Percentiles rank a stretch among this genome's conserved stretches.
Evolutionary conservation across 73 alveolate species (phyloP).

Genomic region (Diophrys appendiculata): DNA sequence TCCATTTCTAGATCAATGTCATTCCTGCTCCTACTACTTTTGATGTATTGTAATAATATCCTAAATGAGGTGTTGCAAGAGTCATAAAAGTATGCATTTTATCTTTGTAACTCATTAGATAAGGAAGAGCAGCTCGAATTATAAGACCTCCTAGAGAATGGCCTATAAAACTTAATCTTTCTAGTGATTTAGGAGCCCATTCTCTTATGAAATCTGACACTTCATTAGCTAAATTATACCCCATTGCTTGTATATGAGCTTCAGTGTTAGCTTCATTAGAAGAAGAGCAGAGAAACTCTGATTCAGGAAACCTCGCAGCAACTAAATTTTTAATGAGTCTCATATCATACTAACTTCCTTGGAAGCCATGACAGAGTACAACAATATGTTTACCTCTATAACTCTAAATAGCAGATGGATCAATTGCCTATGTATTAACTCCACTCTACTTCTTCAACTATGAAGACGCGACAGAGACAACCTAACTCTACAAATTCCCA

Average conservation of each 20-base stretch:
- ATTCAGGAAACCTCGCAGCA: slow-evolving; percentile 93
- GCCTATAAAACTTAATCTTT: slow-evolving; percentile 90
- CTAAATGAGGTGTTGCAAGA: slow-evolving; percentile 95
- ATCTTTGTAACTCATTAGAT: slow-evolving; percentile 82
- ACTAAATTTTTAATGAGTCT: slow-evolving; percentile 95
- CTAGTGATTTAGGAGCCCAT: slow-evolving; percentile 44
- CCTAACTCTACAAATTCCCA: too few species aligned
- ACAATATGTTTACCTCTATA: too few species aligned
- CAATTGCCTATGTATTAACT: too few species aligned
- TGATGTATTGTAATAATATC: slow-evolving; percentile 78
- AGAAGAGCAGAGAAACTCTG: slow-evolving; percentile 87
- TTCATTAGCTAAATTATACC: slow-evolving; percentile 45
- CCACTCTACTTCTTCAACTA: too few species aligned
- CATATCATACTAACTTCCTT: slow-evolving; percentile 99
- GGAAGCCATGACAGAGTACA: slow-evolving; percentile 98
- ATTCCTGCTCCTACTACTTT: slow-evolving; percentile 94
- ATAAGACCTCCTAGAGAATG: slow-evolving; percentile 89
- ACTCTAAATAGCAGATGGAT: too few species aligned
- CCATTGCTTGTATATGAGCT: slow-evolving; percentile 97
- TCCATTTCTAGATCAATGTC: slow-evolving; percentile 98
- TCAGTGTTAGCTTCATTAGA: slow-evolving; percentile 97
- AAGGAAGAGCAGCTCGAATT: slow-evolving; percentile 87
- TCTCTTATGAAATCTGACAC: slow-evolving; percentile 16
- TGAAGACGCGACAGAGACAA: too few species aligned
- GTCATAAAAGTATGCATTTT: slow-evolving; percentile 90